Evolutionary conservation across 1,284 basidiomycete genomes (phyloP).

Genomic region (Ceratobasidium sp.): DNA sequence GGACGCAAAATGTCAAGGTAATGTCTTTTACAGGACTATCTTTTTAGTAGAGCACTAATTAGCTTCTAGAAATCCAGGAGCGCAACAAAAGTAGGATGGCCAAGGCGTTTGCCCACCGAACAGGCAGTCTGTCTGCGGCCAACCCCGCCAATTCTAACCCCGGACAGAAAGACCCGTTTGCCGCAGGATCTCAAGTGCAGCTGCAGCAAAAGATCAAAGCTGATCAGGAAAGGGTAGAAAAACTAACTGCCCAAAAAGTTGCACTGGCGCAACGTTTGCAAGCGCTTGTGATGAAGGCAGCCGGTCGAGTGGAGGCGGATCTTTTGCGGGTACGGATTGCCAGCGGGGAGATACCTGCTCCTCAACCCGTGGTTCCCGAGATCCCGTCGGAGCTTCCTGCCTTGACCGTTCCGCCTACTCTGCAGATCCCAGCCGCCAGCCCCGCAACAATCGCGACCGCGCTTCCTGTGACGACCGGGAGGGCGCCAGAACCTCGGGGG

Average conservation of each 20-base stretch:
- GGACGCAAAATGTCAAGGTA: slow-evolving; percentile 44
- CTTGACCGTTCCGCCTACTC: slow-evolving; percentile 32
- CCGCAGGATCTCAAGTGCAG: slow-evolving; percentile 47
- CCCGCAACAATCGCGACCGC: slow-evolving; percentile 28
- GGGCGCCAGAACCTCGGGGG: slow-evolving; percentile 9
- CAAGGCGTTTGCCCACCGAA: slow-evolving; percentile 50
- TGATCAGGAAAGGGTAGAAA: slow-evolving; percentile 61
- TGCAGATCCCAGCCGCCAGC: slow-evolving; percentile 38
- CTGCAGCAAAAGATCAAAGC: slow-evolving; percentile 59
- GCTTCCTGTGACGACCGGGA: slow-evolving; percentile 22
- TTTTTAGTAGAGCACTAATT: slow-evolving; percentile 52
- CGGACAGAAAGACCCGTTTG: slow-evolving; percentile 47
- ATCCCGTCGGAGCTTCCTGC: slow-evolving; percentile 40
- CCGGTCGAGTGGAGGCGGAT: slow-evolving; percentile 63
- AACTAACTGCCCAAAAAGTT: slow-evolving; percentile 63
- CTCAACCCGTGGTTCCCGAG: slow-evolving; percentile 40
- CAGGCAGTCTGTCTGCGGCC: slow-evolving; percentile 26
- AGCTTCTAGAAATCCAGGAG: slow-evolving; percentile 57
- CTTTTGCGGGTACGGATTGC: slow-evolving; percentile 57
- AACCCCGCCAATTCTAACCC: slow-evolving; percentile 44
- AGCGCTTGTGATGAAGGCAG: slow-evolving; percentile 59
- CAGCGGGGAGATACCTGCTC: slow-evolving; percentile 50
- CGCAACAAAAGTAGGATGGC: slow-evolving; percentile 61
- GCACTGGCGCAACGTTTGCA: slow-evolving; percentile 61
- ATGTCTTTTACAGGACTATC: neutral